Evolutionary conservation across 345 rosid genomes (phyloP), one percentile per base, ranked within the genome.

Genomic region (Dipteronia dyeriana): DNA sequence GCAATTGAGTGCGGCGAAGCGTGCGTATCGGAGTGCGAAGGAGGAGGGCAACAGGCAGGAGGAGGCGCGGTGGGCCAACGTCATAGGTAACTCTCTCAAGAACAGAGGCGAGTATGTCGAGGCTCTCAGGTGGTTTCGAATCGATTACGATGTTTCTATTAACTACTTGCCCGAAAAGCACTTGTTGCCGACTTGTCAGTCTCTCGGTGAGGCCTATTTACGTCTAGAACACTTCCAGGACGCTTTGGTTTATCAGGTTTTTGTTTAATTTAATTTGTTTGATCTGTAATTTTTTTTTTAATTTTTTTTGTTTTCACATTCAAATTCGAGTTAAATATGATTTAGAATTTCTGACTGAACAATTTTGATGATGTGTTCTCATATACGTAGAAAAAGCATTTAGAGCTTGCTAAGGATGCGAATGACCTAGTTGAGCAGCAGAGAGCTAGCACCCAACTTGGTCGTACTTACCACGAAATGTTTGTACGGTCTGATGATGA

Each of bases 31-130:
- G 77, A 87, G 34, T 2, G 97, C 99, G 17, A 67, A 66, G 85
- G 91, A 77, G 73, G 90, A 83, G 70, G 99, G 98, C 78, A 88
- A 96, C 82, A 75, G 90, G 41, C 85, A 85, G 68, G 99, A 96
- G 87, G 97, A 96, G 74, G 99, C 97, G 67, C 86, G 92, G 71
- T 94, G 98, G 98, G 99, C 99, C 0, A 96, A 96, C 71, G 84
- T 90, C 71, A 88, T 92, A 39, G 97, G 98, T 11, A 87, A 92
- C 78, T 82, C 89, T 19, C 88, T 90, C 45, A 94, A 96, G 90
- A 92, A 90, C 76, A 77, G 83, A 47, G 99, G 98, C 1, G 98
- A 96, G 86, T 94, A 96, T 83, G 97, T 92, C 16, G 90, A 92
- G 77, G 97, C 99, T 43, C 89, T 92, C 82, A 86, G 75, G 76